Base-by-base conservation (phyloP, 1,284 basidiomycete species). In the Tranzscheliella williamsii region DNA sequence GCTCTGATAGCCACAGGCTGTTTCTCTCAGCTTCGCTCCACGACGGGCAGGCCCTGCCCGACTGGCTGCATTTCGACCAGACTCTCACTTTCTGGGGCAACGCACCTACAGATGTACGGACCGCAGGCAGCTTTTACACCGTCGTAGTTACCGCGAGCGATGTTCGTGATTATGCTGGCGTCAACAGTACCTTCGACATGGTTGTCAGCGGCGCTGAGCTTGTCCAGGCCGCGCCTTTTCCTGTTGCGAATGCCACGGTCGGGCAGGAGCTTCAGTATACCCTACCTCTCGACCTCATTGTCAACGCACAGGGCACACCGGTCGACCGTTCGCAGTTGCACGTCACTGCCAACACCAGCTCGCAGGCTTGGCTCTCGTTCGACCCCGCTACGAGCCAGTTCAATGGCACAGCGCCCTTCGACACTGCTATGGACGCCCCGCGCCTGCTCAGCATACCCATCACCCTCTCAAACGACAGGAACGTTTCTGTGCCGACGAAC, bases 11-110 rank as follows among this genome's bases (percentile, higher is more conserved):
- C 30, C 56, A 73, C 39, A 48, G 57, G 21, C 78, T 93, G 13
- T 89, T 80, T 76, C 92, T 91, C 70, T 82, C 83, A 6, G 86
- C 86, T 8, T 81, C 83, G 22, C 83, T 85, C 57, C 80, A 81
- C 0, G 85, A 90, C 61, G 87, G 88, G 5, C 83, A 84, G 0
- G 81, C 82, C 3, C 80, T 92, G 30, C 92, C 91, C 0, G 61
- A 78, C 15, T 95, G 90, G 89, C 81, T 94, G 74, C 64, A 62
- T 13, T 95, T 91, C 74, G 76, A 84, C 4, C 72, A 81, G 21
- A 83, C 83, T 3, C 79, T 89, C 51, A 92, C 91, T 1, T 84
- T 95, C 43, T 83, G 87, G 65, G 93, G 93, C 8, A 82, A 88
- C 20, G 84, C 87, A 1, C 91, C 91, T 16, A 71, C 58, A 12